Percentiles rank a stretch among this genome's conserved stretches.
These are phyloP conservation scores for Xerocomellus chrysenteron DNA, from an alignment of 768 basidiomycete species.

Conservation along the genomic window DNA sequence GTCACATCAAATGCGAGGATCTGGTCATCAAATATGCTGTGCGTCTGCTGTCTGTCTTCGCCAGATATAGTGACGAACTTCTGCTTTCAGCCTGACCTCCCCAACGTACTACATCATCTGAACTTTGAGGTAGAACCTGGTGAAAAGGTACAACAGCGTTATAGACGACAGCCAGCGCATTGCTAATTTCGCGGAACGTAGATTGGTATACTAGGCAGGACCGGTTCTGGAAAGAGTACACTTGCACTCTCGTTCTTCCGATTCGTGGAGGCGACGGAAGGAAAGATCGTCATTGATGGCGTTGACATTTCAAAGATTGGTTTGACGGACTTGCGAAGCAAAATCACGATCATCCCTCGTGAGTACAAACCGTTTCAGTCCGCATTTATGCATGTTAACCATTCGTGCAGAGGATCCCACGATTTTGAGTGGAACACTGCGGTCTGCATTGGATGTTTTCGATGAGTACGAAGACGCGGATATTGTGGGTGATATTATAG, in stretches of 20 bases:
- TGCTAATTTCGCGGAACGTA: slow-evolving; percentile 23
- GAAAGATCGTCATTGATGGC: slow-evolving; percentile 74
- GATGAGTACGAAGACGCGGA: slow-evolving; percentile 82
- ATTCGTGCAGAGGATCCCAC: slow-evolving; percentile 74
- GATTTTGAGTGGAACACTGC: slow-evolving; percentile 78
- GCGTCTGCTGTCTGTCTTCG: slow-evolving; percentile 25
- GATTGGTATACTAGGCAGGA: slow-evolving; percentile 72
- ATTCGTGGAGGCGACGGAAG: slow-evolving; percentile 83
- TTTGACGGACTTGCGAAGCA: slow-evolving; percentile 75
- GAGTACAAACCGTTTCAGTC: slow-evolving; percentile 23
- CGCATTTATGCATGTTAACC: not conserved
- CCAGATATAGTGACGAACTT: not conserved
- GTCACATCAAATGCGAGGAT: slow-evolving; percentile 68
- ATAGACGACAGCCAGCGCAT: not conserved
- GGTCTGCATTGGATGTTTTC: slow-evolving; percentile 83
- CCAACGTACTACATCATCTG: slow-evolving; percentile 78
- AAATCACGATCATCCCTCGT: slow-evolving; percentile 77
- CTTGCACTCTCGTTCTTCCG: slow-evolving; percentile 85
- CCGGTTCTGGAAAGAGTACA: slow-evolving; percentile 76
- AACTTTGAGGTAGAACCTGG: slow-evolving; percentile 71
- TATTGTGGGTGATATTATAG: slow-evolving; percentile 50
- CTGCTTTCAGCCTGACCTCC: slow-evolving; percentile 68
- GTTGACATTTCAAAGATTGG: slow-evolving; percentile 78
- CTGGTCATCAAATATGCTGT: slow-evolving; percentile 80
- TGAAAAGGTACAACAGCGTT: slow-evolving; percentile 56